Percentiles rank a stretch among this genome's conserved stretches.
Evolutionary conservation across 345 rosid genomes (phyloP).

Genomic region (Cardamine chenopodiifolia): DNA sequence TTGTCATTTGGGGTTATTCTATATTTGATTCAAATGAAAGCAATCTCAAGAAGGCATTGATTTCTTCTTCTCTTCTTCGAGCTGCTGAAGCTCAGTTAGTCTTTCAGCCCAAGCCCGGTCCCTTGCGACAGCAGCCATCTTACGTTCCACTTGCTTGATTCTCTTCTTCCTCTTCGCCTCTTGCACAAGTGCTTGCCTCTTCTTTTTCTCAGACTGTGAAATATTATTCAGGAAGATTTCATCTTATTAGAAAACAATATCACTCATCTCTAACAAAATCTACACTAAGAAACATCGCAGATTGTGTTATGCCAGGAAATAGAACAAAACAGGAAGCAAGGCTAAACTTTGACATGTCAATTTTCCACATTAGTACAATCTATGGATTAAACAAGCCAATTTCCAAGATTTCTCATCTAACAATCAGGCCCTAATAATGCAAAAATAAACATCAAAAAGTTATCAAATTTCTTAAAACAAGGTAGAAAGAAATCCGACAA

Average conservation of each 20-base stretch:
- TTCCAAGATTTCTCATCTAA: slow-evolving; percentile 8
- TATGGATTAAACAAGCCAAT: slow-evolving; percentile 7
- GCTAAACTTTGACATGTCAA: neutral
- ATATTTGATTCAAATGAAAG: slow-evolving; percentile 23
- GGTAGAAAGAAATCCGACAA: slow-evolving; percentile 18
- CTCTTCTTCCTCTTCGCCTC: slow-evolving; percentile 82
- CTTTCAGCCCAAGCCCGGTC: slow-evolving; percentile 88
- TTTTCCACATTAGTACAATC: neutral
- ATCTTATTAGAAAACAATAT: neutral
- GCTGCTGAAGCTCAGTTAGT: slow-evolving; percentile 67
- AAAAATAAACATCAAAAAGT: neutral
- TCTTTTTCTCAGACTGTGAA: slow-evolving; percentile 87
- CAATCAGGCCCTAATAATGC: neutral
- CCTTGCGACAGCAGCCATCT: slow-evolving; percentile 92
- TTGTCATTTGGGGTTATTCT: slow-evolving; percentile 9
- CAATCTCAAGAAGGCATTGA: slow-evolving; percentile 51
- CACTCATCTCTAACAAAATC: neutral
- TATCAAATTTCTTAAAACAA: neutral
- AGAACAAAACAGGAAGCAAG: slow-evolving; percentile 20
- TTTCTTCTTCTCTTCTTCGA: slow-evolving; percentile 79
- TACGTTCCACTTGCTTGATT: slow-evolving; percentile 58
- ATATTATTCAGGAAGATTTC: neutral
- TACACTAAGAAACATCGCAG: neutral
- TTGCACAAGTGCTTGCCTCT: slow-evolving; percentile 78
- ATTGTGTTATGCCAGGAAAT: slow-evolving; percentile 7